Base-by-base conservation (phyloP, 2,329 filamentous ascomycete genomes). In the Atkinsonella texensis region DNA sequence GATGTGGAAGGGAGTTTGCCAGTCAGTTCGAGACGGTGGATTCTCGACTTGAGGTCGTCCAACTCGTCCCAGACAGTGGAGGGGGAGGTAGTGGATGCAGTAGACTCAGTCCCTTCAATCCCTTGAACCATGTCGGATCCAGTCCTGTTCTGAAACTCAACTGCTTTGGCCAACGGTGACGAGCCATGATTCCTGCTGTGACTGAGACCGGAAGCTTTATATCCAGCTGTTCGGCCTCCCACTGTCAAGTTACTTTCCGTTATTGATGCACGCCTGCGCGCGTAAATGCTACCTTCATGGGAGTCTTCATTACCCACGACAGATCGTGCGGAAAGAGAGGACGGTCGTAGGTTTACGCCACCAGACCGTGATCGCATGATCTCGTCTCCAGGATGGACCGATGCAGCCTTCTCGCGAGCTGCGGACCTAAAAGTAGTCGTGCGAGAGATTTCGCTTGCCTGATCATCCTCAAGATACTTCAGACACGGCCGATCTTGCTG, bases 61-160 rank as follows among this genome's bases (percentile, higher is more conserved):
- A 98, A 71, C 67, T 98, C 93, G 64, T 97, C 93, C 93, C 93
- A 98, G 2, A 98, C 88, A 0, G 89, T 96, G 2, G 89, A 94
- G 12, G 90, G 88, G 1, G 88, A 89, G 1, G 85, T 89, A 0
- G 88, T 93, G 0, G 93, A 97, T 35, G 86, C 77, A 0, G 86
- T 91, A 0, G 93, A 97, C 60, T 93, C 89, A 0, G 89, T 89
- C 9, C 84, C 84, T 60, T 90, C 83, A 31, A 72, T 59, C 17
- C 66, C 69, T 53, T 77, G 70, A 42, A 64, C 57, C 10, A 56
- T 52, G 35, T 70, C 67, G 10, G 58, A 46, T 4, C 49, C 55
- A n/a, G 59, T 55, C 15, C 63, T 60, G 11, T 54, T 57, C n/a
- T 63, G 62, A 15, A 65, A 59, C 23, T 70, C 66, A 31, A 66